Evolutionary conservation across 2,329 filamentous ascomycete genomes (phyloP).

Genomic region (Exophiala sp.): DNA sequence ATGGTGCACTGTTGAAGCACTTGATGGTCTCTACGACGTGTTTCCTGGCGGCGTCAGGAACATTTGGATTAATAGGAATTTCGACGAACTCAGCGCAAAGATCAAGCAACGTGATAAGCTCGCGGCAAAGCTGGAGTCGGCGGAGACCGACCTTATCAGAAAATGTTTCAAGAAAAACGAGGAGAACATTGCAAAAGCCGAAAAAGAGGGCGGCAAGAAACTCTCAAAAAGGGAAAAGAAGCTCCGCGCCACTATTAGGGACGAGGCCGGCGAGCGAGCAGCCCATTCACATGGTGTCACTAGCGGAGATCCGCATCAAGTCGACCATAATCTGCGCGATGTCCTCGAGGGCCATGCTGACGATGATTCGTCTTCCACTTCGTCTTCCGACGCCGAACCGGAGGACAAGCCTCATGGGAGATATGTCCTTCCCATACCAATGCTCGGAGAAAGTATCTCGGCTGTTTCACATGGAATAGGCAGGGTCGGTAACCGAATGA

Average conservation of each 20-base stretch:
- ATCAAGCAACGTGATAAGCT: slow-evolving; percentile 67
- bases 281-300: slow-evolving; percentile 48
- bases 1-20: slow-evolving; percentile 78
- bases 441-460: slow-evolving; percentile 48
- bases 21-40: slow-evolving; percentile 83
- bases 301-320: slow-evolving; percentile 53
- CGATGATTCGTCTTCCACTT: slow-evolving; percentile 16
- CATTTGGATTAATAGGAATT: slow-evolving; percentile 92
- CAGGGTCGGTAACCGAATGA: slow-evolving; percentile 42
- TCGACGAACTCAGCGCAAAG: slow-evolving; percentile 76
- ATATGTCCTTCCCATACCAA: slow-evolving; percentile 39
- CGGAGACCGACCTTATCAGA: slow-evolving; percentile 78
- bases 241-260: slow-evolving; percentile 46
- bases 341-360: slow-evolving; percentile 34
- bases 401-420: slow-evolving; percentile 12
- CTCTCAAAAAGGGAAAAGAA: slow-evolving; percentile 34
- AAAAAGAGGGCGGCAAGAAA: slow-evolving; percentile 55
- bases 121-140: slow-evolving; percentile 66
- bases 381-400: slow-evolving; percentile 32
- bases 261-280: slow-evolving; percentile 43
- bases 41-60: slow-evolving; percentile 93
- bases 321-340: slow-evolving; percentile 46
- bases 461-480: slow-evolving; percentile 46
- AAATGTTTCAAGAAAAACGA: slow-evolving; percentile 71
- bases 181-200: slow-evolving; percentile 59